These are phyloP conservation scores for Penicillium hesseltinei DNA, from an alignment of 2,329 filamentous ascomycete genomes.

Conservation along the genomic window DNA sequence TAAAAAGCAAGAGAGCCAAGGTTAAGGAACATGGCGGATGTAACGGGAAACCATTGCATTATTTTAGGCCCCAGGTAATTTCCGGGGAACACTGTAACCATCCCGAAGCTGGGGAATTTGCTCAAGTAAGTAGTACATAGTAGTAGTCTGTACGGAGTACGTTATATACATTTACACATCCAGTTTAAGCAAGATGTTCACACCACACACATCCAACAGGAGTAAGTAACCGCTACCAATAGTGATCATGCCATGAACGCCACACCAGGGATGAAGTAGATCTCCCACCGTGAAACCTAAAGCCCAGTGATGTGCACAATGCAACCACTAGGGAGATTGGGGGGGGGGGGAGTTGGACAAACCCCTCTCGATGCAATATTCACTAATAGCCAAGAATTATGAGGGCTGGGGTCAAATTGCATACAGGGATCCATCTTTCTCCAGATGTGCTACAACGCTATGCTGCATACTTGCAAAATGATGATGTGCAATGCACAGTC, in stretches of 20 bases:
- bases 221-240: background rate
- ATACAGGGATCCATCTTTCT: conserved; percentile 6
- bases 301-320: conserved; percentile 20
- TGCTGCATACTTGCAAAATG: conserved; percentile 11
- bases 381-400: background rate
- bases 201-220: background rate
- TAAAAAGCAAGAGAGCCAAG: background rate
- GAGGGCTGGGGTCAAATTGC: conserved; percentile 1
- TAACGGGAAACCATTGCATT: conserved; percentile 1
- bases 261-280: conserved; percentile 15
- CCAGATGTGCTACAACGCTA: conserved; percentile 7
- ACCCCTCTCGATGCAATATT: background rate
- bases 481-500: conserved; percentile 21
- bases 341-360: background rate
- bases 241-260: conserved; percentile 21
- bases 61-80: background rate
- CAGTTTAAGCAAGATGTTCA: background rate
- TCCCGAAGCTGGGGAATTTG: conserved; percentile 1
- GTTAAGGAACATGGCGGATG: background rate
- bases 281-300: conserved; percentile 19
- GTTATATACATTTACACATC: background rate
- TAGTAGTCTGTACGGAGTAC: background rate
- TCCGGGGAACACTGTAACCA: conserved; percentile 1
- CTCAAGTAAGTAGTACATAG: background rate
- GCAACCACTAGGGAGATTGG: conserved; percentile 14